Evolutionary conservation across 176 grass and related monocot species (phyloP), one percentile per base, ranked within the genome.

Genomic region (Oryza brachyantha): DNA sequence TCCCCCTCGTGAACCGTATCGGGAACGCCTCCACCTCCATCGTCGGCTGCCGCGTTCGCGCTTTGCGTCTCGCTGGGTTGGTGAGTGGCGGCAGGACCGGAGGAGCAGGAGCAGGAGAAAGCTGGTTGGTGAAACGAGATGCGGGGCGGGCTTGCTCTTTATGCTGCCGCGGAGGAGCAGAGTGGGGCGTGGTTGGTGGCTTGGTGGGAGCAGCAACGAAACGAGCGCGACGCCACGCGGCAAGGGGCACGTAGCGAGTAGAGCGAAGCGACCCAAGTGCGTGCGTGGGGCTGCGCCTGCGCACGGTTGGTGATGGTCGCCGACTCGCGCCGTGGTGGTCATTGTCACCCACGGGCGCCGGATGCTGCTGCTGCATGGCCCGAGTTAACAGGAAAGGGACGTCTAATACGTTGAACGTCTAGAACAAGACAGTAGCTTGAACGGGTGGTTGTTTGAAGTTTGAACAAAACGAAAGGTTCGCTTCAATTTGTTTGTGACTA

Each of bases 1-100:
- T 79, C 75, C 88, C 91, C 50, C 24, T 83, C 10, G 91, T 93
- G 84, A 97, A 93, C 58, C 81, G 79, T 69, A 85, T 86, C 65
- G 75, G 94, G 77, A 91, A 91, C 69, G 83, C 82, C 72, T 88
- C 89, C 13, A 41, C 35, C 66, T 87, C 90, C 88, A 83, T 86
- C 35, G 35, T 36, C 35, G 35, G 41, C 40, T 46, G 43, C 43
- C 11, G 46, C 14, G n/a, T n/a, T n/a, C n/a, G n/a, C n/a, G n/a
- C n/a, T n/a, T 21, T 35, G 46, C 5, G 14, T 65, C 1, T 48
- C 8, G 59, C 2, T 5, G 45, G 63, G 26, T 59, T 22, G 36
- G 78, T 59, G 14, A 26, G 78, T 70, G 34, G 36, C 29, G 32
- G 25, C 12, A 26, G 28, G 41, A 7, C n/a, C n/a, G n/a, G n/a